Evolutionary conservation across 2,329 filamentous ascomycete species (phyloP).

Genomic region (Aspergillus phoenicis): DNA sequence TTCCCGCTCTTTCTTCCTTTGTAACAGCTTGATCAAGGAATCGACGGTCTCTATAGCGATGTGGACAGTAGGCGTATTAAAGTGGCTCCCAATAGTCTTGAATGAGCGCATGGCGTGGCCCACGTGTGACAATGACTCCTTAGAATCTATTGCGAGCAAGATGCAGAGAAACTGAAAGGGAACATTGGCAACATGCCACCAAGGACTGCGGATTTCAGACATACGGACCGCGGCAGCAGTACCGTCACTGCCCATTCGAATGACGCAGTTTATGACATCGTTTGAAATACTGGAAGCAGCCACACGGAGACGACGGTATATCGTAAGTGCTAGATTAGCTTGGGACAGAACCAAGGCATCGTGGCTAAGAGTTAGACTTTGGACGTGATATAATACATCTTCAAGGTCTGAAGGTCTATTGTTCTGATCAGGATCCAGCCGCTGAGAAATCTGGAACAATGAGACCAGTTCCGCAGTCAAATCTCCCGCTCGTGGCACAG

Average conservation of each 20-base stretch:
- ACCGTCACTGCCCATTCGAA: constrained; percentile 14
- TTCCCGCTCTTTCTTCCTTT: not conserved
- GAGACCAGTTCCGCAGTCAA: constrained; percentile 15
- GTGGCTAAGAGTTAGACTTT: constrained; percentile 1
- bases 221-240: constrained; percentile 12
- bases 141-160: constrained; percentile 13
- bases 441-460: constrained; percentile 18
- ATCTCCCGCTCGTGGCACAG: constrained; percentile 6
- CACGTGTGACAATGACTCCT: constrained; percentile 7
- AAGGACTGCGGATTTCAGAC: constrained; percentile 14
- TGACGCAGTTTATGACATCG: constrained; percentile 9
- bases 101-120: constrained; percentile 9
- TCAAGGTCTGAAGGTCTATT: constrained; percentile 13
- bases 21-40: not conserved
- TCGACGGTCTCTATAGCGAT: not conserved
- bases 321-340: constrained; percentile 17
- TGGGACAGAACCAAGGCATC: constrained; percentile 20
- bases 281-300: constrained; percentile 12
- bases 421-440: constrained; percentile 15
- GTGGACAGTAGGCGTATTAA: not conserved
- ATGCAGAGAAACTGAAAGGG: constrained; percentile 19
- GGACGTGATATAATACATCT: constrained; percentile 7
- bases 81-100: not conserved
- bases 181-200: constrained; percentile 25
- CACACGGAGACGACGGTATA: constrained; percentile 20